Base-by-base conservation (phyloP, 805 yeast genomes). In the Hanseniaspora guilliermondii region DNA sequence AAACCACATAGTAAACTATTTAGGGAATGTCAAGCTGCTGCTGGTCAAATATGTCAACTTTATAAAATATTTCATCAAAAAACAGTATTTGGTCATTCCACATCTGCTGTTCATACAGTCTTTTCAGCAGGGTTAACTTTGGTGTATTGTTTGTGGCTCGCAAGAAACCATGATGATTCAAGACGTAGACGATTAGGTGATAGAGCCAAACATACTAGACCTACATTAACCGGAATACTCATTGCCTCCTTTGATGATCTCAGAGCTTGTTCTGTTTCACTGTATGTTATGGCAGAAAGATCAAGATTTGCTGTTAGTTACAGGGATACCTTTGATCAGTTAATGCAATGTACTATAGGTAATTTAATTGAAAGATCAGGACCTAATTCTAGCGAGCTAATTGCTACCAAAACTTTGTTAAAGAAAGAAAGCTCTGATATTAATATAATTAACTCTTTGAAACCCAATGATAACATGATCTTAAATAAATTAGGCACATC, bases 61-160 rank as follows among this genome's bases (percentile, higher is more conserved):
- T 78, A 79, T 62, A 78, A 80, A 58, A 79, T 76, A 14, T 80
- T 78, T 62, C 83, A 79, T 64, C 80, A 79, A 60, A 77, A 75
- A 59, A 78, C 84, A 0, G 77, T 76, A 1, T 70, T 71, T 53
- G 85, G 85, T 3, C 83, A 79, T 61, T 78, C 85, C 0, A 79
- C 82, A 0, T 74, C 82, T 33, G 81, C 83, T 12, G 79, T 81
- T 42, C 85, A 81, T 61, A 78, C 84, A 0, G 79, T 78, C 11
- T 81, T 81, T 62, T 80, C 78, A 49, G 85, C 85, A 12, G 87
- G 87, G 47, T 80, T 81, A 7, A 81, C 86, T 0, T 67, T 81
- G 36, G 76, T 80, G 7, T 81, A 81, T 60, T 80, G 85, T 64
- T 69, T 81, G 59, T 81, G 85, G 85, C 61, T 81, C 42, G 77